Evolutionary conservation across 768 basidiomycete species (phyloP).

Genomic region (Leccinum fibrillosum): DNA sequence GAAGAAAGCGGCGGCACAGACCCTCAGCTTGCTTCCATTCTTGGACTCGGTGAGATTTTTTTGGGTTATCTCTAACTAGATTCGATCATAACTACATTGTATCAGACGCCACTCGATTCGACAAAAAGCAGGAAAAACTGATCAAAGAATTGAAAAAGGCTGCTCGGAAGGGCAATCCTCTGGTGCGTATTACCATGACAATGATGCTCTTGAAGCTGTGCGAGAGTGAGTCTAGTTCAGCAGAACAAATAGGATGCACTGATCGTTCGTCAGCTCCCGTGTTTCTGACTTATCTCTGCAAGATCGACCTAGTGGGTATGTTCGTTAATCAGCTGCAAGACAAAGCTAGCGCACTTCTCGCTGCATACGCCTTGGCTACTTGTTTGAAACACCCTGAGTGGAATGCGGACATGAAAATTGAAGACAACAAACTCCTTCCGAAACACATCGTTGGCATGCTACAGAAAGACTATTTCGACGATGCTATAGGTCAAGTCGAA

Average conservation of each 20-base stretch:
- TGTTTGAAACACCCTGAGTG: constrained; percentile 6
- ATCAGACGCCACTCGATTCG: constrained; percentile 7
- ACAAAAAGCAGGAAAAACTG: constrained; percentile 2
- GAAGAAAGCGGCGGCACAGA: background rate
- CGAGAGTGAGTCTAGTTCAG: too few relatives aligned
- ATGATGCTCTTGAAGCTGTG: constrained; percentile 7
- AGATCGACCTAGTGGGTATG: too few relatives aligned
- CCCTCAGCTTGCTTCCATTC: background rate
- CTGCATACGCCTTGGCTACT: background rate
- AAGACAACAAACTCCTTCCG: background rate
- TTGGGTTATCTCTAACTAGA: background rate
- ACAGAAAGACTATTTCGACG: constrained; percentile 22
- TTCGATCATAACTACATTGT: background rate
- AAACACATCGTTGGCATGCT: constrained; percentile 20
- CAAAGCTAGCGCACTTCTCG: too few relatives aligned
- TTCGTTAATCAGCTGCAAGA: too few relatives aligned
- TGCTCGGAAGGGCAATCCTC: background rate
- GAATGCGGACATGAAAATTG: constrained; percentile 9
- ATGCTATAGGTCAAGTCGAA: constrained; percentile 20
- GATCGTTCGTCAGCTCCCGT: too few relatives aligned
- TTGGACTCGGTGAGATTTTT: constrained; percentile 17
- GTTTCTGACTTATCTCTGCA: too few relatives aligned
- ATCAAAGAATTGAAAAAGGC: constrained; percentile 11
- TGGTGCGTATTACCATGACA: constrained; percentile 20
- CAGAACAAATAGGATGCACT: too few relatives aligned